Percentiles rank a stretch among this genome's conserved stretches.
phyloP scores from a whole-genome alignment of 2,329 filamentous ascomycete genomes.

The Arthrobotrys sphaeroides region DNA sequence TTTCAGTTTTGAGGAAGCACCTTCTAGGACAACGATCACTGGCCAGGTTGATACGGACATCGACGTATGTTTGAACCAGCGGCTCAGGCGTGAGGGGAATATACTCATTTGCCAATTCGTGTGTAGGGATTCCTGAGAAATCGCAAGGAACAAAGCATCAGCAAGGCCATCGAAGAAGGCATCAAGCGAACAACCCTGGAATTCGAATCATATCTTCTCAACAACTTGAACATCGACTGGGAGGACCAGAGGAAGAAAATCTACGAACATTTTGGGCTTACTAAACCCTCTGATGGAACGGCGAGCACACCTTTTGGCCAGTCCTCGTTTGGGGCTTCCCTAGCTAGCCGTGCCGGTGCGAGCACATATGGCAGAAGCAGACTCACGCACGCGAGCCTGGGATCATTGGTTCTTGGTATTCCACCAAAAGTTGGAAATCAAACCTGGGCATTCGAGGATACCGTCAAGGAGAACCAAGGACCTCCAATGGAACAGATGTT shows the following conservation, averaged over 20 bases:
- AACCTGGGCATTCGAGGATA: slow-evolving; percentile 50
- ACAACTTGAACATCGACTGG: slow-evolving; percentile 95
- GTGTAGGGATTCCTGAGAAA: slow-evolving; percentile 78
- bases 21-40: slow-evolving; percentile 57
- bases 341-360: slow-evolving; percentile 42
- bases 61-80: slow-evolving; percentile 62
- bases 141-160: slow-evolving; percentile 86
- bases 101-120: background rate
- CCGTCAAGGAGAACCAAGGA: slow-evolving; percentile 51
- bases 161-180: slow-evolving; percentile 91
- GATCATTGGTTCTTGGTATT: slow-evolving; percentile 45
- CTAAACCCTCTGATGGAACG: slow-evolving; percentile 57
- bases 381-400: slow-evolving; percentile 43
- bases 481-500: slow-evolving; percentile 53
- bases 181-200: slow-evolving; percentile 87
- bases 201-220: slow-evolving; percentile 92
- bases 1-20: slow-evolving; percentile 65
- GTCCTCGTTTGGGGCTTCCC: slow-evolving; percentile 57
- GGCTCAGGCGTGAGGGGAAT: slow-evolving; percentile 53
- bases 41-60: slow-evolving; percentile 71
- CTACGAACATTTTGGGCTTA: slow-evolving; percentile 94
- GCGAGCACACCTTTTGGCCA: slow-evolving; percentile 55
- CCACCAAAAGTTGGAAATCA: slow-evolving; percentile 49
- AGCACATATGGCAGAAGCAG: slow-evolving; percentile 56
- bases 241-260: slow-evolving; percentile 91